Percentiles rank a stretch among this genome's conserved stretches.
Conservation (phyloP, 768 basidiomycete species). For the Xerocomus brunneocitrinus region DNA sequence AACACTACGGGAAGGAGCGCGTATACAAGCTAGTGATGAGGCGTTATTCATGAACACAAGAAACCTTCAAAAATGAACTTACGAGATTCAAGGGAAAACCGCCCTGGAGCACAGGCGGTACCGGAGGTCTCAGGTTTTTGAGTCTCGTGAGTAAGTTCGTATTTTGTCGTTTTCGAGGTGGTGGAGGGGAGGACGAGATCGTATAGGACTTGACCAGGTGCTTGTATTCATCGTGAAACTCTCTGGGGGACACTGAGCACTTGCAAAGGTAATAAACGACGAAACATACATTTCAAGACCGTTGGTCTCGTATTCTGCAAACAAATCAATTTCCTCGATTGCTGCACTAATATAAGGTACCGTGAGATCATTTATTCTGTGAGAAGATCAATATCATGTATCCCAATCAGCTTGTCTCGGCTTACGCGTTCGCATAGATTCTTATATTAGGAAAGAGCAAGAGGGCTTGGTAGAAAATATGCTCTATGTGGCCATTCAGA, state of each 20-base stretch:
- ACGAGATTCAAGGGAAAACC: constrained; percentile 72
- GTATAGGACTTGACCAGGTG: constrained; percentile 53
- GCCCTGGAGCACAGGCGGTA: constrained; percentile 58
- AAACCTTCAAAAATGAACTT: constrained; percentile 19
- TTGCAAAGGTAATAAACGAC: constrained; percentile 2
- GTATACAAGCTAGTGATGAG: constrained; percentile 44
- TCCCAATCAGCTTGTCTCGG: not conserved
- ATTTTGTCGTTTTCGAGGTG: constrained; percentile 37
- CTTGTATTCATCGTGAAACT: constrained; percentile 51
- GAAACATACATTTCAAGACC: constrained; percentile 58
- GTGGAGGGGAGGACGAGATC: constrained; percentile 41
- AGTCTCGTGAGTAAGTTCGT: constrained; percentile 42
- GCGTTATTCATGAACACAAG: constrained; percentile 1
- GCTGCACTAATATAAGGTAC: constrained; percentile 81
- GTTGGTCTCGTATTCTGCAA: constrained; percentile 48
- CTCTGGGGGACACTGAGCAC: constrained; percentile 34
- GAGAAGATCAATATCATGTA: not conserved
- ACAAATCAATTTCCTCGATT: constrained; percentile 65
- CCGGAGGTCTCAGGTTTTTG: constrained; percentile 37
- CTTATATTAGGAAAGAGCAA: constrained; percentile 59
- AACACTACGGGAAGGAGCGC: constrained; percentile 59
- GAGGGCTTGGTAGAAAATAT: constrained; percentile 73
- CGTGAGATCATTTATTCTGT: constrained; percentile 66
- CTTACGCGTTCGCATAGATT: constrained; percentile 80
- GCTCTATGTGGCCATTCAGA: constrained; percentile 39